Base-by-base conservation (phyloP, 306 rosid genomes). In the Vachellia pachyceras region DNA sequence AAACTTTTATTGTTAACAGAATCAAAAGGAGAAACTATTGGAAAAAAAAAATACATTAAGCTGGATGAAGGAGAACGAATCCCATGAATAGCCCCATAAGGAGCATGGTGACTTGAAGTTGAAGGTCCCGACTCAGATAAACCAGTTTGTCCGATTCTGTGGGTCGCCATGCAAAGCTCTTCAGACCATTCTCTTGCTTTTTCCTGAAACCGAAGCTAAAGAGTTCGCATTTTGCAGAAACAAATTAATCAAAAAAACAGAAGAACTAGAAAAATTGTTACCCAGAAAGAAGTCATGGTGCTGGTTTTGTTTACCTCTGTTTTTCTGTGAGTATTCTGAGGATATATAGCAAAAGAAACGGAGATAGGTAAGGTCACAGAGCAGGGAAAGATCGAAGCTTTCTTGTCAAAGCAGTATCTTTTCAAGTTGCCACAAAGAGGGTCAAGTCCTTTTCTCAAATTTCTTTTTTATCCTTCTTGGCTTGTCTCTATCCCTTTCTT, bases 101-200 rank as follows among this genome's bases (percentile, higher is more conserved):
- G 91, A 60, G 86, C 67, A 81, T 92, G 96, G 76, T 84, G 90
- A 83, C 29, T 87, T 20, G 98, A 87, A 81, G 93, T 87, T 20
- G 98, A 87, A 79, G 93, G 97, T 37, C 86, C 97, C 36, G 94
- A 83, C 61, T 91, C 92, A 35, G 97, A 87, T 36, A 93, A 85
- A 86, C 90, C 91, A 74, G 84, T 83, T 44, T 85, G 92, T 83
- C 90, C 91, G 40, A 92, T 80, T 85, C 97, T 84, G 72, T 92
- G 89, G 67, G 88, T 91, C 66, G 87, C 94, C 98, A 92, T 95
- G 94, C 90, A 89, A 67, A 37, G 14, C 60, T 73, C 73, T 54
- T 81, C 71, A 92, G 85, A 83, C 82, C 84, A 86, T 87, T 82
- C 78, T 84, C 86, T 76, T 88, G 69, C 81, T 75, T 14, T 68